A percentile compares a stretch with the other conserved stretches of the same genome.
Evolutionary conservation across 2,329 filamentous ascomycete species (phyloP).

Genomic region (Aspergillus udagawae): DNA sequence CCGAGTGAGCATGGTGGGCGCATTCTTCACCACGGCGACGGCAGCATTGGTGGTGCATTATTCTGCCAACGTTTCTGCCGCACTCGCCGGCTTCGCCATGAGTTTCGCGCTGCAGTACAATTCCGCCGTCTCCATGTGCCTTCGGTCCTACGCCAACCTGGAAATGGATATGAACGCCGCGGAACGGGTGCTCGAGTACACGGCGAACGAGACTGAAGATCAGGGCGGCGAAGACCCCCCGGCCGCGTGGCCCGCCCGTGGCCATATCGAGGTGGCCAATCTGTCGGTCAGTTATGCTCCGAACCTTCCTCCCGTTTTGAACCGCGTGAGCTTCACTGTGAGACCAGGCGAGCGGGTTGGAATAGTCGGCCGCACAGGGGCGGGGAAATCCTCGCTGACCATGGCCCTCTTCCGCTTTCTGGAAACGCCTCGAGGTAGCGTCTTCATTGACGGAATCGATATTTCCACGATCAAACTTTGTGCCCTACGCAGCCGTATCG

Average conservation of each 20-base stretch:
- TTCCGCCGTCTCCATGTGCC: neutral
- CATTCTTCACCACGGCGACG: slow-evolving; percentile 25
- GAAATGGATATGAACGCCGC: slow-evolving; percentile 76
- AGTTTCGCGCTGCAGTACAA: slow-evolving; percentile 47
- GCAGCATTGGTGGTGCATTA: no score
- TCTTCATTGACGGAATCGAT: slow-evolving; percentile 69
- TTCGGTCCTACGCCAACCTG: slow-evolving; percentile 41
- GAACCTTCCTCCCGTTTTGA: slow-evolving; percentile 66
- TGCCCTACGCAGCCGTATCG: slow-evolving; percentile 65
- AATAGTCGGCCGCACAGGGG: slow-evolving; percentile 74
- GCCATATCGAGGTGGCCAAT: slow-evolving; percentile 66
- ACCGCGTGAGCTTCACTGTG: slow-evolving; percentile 65
- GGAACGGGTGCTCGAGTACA: slow-evolving; percentile 72
- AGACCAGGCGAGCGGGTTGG: slow-evolving; percentile 67
- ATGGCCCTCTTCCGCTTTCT: slow-evolving; percentile 75
- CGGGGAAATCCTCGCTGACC: slow-evolving; percentile 72
- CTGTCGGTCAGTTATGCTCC: slow-evolving; percentile 67
- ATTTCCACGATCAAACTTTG: slow-evolving; percentile 68
- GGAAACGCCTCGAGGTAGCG: slow-evolving; percentile 61
- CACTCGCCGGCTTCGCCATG: slow-evolving; percentile 73
- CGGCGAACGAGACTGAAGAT: slow-evolving; percentile 62
- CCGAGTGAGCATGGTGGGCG: slow-evolving; percentile 66
- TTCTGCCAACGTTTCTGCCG: no score
- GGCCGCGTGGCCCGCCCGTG: slow-evolving; percentile 70
- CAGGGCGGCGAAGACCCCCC: slow-evolving; percentile 61